Conservation (phyloP, 2,329 filamentous ascomycete genomes). For the Microsporum audouinii region DNA sequence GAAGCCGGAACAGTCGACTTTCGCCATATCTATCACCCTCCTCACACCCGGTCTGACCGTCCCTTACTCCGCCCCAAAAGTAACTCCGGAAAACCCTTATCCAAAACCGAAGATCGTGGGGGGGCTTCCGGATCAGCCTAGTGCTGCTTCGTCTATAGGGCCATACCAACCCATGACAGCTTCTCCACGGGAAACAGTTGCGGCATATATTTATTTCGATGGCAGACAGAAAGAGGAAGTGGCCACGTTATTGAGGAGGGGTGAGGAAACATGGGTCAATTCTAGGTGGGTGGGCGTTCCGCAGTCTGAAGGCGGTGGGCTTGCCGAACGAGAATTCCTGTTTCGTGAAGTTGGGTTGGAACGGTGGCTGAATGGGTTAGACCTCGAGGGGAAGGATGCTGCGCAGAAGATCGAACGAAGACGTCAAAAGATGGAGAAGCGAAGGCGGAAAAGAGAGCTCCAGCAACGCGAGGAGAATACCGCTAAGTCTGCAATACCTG, state of each 20-base stretch:
- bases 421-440: conserved; percentile 64
- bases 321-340: conserved; percentile 91
- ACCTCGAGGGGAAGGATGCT: conserved; percentile 84
- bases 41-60: conserved; percentile 79
- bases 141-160: conserved; percentile 48
- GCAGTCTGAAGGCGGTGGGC: conserved; percentile 77
- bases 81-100: conserved; percentile 62
- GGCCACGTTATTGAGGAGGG: conserved; percentile 77
- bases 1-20: conserved; percentile 85
- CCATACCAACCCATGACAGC: conserved; percentile 89
- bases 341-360: conserved; percentile 95
- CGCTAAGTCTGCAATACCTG: conserved; percentile 27
- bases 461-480: conserved; percentile 42
- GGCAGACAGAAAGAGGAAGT: conserved; percentile 93
- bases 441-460: conserved; percentile 63
- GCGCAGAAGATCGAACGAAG: conserved; percentile 63
- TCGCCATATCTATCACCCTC: conserved; percentile 95
- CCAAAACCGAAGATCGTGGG: conserved; percentile 75
- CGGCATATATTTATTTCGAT: conserved; percentile 98
- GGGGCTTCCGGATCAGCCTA: conserved; percentile 44
- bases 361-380: conserved; percentile 89
- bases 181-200: conserved; percentile 91
- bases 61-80: conserved; percentile 81
- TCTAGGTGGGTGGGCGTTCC: conserved; percentile 95
- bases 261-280: conserved; percentile 98